Percentiles rank a stretch among this genome's conserved stretches.
These are phyloP conservation scores for Sporisorium graminicola DNA, from an alignment of 1,284 basidiomycete species.

Conservation along the genomic window DNA sequence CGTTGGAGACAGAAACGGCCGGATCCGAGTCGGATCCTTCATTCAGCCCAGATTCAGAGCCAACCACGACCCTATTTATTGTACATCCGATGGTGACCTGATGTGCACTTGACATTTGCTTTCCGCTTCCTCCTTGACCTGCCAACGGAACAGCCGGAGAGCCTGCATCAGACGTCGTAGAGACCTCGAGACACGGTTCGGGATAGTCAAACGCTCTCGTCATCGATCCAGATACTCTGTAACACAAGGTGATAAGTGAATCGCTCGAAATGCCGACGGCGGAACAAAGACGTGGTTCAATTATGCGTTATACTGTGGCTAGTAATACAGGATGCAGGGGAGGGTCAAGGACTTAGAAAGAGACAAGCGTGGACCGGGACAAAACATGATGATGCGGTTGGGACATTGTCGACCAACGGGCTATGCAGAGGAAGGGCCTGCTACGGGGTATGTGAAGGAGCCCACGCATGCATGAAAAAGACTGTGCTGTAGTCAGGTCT, in stretches of 20 bases:
- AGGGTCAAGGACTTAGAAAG: neutral
- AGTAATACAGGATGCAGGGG: slow-evolving; percentile 21
- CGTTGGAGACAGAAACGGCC: neutral
- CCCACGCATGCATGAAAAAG: neutral
- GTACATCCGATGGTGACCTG: too few species aligned
- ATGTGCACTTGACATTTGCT: too few species aligned
- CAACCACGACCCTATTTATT: too few species aligned
- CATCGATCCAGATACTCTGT: neutral
- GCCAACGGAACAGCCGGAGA: too few species aligned
- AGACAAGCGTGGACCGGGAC: neutral
- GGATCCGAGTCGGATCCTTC: slow-evolving; percentile 22
- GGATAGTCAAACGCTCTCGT: neutral
- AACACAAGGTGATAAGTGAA: neutral
- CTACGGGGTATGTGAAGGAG: slow-evolving; percentile 13
- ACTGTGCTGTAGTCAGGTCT: neutral
- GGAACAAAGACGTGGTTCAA: slow-evolving; percentile 7
- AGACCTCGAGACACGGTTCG: too few species aligned
- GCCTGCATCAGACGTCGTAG: too few species aligned
- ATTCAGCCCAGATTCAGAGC: too few species aligned
- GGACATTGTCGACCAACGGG: slow-evolving; percentile 17
- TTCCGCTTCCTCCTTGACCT: too few species aligned
- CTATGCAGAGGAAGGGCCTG: neutral
- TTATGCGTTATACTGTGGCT: slow-evolving; percentile 9
- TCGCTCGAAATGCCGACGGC: neutral
- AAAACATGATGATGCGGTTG: neutral